phyloP scores from a whole-genome alignment of 2,329 filamentous ascomycete species.

The Gyromitra esculenta region DNA sequence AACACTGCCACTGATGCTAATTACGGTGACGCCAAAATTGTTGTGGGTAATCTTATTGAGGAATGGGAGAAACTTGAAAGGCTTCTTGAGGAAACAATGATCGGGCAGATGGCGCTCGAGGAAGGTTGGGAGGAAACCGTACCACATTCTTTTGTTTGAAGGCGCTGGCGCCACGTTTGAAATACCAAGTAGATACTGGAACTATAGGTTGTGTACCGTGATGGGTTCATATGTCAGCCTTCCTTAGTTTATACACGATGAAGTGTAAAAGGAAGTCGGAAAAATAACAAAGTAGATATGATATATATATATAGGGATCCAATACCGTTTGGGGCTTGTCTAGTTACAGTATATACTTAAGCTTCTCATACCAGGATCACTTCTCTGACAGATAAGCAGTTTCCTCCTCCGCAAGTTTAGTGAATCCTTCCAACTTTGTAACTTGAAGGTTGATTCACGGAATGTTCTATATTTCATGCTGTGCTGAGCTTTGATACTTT shows the following conservation, averaged over 20 bases:
- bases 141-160: constrained; percentile 21
- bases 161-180: neutral
- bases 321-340: neutral
- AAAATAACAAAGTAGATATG: neutral
- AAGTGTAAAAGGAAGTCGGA: neutral
- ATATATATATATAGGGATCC: neutral
- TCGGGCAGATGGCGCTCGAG: constrained; percentile 1
- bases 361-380: neutral
- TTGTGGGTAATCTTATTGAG: constrained; percentile 1
- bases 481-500: constrained; percentile 33
- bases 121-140: constrained; percentile 6
- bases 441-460: neutral
- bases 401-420: neutral
- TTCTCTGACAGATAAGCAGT: constrained; percentile 9
- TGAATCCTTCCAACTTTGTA: constrained; percentile 11
- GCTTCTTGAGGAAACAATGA: neutral
- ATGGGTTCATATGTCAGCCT: neutral
- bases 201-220: neutral
- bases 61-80: constrained; percentile 19
- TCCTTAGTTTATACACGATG: neutral
- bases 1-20: constrained; percentile 20
- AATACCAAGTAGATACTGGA: neutral
- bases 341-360: neutral
- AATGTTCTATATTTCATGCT: constrained; percentile 25
- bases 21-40: neutral